Conservation (phyloP, 139 green algal genomes). For the Tetraselmis striata region DNA sequence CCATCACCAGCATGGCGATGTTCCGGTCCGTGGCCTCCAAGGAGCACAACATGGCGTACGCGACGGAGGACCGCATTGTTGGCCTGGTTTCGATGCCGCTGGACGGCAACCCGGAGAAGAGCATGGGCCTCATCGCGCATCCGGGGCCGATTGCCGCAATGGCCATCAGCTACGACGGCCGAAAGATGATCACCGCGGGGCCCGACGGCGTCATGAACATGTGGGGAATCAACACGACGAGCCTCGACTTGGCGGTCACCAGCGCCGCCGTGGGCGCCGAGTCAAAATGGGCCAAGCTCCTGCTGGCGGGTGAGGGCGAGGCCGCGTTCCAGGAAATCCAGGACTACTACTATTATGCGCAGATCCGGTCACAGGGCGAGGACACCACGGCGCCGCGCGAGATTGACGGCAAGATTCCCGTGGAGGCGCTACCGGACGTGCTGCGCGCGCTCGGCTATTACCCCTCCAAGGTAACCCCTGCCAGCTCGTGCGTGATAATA, state of each 20-base stretch:
- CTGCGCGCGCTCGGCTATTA: constrained; percentile 66
- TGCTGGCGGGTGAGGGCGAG: constrained; percentile 34
- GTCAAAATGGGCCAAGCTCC: constrained; percentile 21
- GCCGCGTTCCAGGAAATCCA: constrained; percentile 48
- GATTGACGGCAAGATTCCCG: constrained; percentile 35
- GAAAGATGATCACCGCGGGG: constrained; percentile 53
- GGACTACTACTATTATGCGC: constrained; percentile 61
- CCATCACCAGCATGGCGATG: constrained; percentile 40
- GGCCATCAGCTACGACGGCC: constrained; percentile 50
- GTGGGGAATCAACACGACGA: constrained; percentile 34
- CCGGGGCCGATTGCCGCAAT: constrained; percentile 39
- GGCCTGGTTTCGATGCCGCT: constrained; percentile 59
- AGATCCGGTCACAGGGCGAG: constrained; percentile 45
- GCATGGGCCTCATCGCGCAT: constrained; percentile 69
- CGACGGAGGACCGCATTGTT: constrained; percentile 42
- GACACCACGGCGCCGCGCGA: constrained; percentile 26
- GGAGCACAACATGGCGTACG: constrained; percentile 50
- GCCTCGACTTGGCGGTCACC: constrained; percentile 19
- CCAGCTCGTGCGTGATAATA: too few relatives aligned
- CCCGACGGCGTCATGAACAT: constrained; percentile 43
- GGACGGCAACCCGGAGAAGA: constrained; percentile 46
- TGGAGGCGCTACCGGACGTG: constrained; percentile 48
- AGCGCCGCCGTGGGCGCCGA: constrained; percentile 22
- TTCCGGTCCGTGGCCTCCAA: constrained; percentile 36
- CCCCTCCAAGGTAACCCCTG: constrained; percentile 45